A percentile compares a stretch with the other conserved stretches of the same genome.
These are phyloP conservation scores for Penicillium vulpinum DNA, from an alignment of 2,329 filamentous ascomycete genomes.

Conservation along the genomic window DNA sequence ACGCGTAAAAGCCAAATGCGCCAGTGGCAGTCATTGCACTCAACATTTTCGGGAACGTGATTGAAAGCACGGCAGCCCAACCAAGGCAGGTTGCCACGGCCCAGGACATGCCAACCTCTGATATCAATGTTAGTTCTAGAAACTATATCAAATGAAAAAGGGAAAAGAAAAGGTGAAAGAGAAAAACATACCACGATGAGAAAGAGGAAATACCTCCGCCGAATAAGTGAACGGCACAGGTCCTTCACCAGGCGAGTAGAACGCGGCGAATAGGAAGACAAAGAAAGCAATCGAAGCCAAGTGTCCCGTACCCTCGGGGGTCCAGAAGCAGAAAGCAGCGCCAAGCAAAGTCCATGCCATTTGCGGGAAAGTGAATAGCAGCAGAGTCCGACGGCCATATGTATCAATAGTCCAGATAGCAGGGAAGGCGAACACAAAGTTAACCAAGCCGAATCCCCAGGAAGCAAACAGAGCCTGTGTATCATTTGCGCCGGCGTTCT, in stretches of 20 bases:
- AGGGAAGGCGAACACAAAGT: constrained; percentile 66
- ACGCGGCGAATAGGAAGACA: constrained; percentile 64
- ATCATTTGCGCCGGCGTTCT: constrained; percentile 56
- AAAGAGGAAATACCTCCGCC: constrained; percentile 57
- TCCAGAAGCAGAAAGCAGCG: constrained; percentile 60
- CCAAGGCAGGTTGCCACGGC: constrained; percentile 48
- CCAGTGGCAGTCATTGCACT: constrained; percentile 52
- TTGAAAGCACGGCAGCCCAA: constrained; percentile 52
- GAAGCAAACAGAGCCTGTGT: constrained; percentile 62
- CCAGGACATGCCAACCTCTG: constrained; percentile 52
- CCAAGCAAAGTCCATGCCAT: constrained; percentile 68
- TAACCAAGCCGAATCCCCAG: constrained; percentile 65
- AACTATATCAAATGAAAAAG: constrained; percentile 16
- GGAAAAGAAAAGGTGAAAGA: background rate
- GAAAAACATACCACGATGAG: constrained; percentile 49
- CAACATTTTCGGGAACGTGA: constrained; percentile 53
- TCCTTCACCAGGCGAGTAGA: constrained; percentile 66
- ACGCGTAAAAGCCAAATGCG: constrained; percentile 62
- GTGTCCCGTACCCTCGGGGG: constrained; percentile 48
- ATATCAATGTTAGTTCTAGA: constrained; percentile 23
- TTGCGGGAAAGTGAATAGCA: constrained; percentile 66
- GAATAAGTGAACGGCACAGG: constrained; percentile 55
- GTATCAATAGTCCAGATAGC: constrained; percentile 68
- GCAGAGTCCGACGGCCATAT: constrained; percentile 61
- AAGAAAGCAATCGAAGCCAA: constrained; percentile 60